These are phyloP conservation scores for Cryphonectria radicalis DNA, from an alignment of 2,329 filamentous ascomycete species.

Conservation along the genomic window DNA sequence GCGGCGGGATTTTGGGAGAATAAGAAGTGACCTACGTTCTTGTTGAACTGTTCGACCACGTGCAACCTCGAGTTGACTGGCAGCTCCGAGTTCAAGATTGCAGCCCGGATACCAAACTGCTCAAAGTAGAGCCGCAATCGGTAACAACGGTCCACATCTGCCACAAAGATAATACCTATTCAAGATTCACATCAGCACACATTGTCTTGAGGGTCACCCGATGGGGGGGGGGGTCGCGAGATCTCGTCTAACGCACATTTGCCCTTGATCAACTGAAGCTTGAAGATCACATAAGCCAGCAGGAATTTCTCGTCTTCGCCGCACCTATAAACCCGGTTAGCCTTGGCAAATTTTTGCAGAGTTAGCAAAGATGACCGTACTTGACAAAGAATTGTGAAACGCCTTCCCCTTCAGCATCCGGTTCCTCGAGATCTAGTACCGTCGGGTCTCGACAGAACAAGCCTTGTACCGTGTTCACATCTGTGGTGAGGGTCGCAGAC, in stretches of 20 bases:
- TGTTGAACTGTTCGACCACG: constrained; percentile 97
- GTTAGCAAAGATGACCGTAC: constrained; percentile 44
- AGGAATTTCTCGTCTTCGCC: constrained; percentile 98
- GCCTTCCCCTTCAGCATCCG: constrained; percentile 74
- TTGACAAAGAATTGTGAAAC: constrained; percentile 88
- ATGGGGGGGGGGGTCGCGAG: constrained; percentile 48
- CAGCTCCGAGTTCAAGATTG: constrained; percentile 90
- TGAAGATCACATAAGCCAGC: constrained; percentile 91
- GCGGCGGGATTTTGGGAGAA: neutral
- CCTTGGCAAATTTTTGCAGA: neutral
- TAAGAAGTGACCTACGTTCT: constrained; percentile 60
- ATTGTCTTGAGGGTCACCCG: constrained; percentile 38
- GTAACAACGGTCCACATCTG: constrained; percentile 86
- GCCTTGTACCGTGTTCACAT: constrained; percentile 82
- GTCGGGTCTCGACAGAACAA: constrained; percentile 84
- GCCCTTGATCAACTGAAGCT: constrained; percentile 89
- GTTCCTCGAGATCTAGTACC: constrained; percentile 80
- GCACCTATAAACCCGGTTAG: constrained; percentile 49
- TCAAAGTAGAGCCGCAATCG: constrained; percentile 93
- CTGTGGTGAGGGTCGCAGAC: constrained; percentile 88
- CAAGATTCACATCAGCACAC: constrained; percentile 2
- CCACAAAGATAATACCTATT: constrained; percentile 62
- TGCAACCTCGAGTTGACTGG: constrained; percentile 92
- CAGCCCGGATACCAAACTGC: constrained; percentile 93
- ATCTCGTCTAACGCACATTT: constrained; percentile 66